These are phyloP conservation scores for Nicotiana benthamiana DNA, from an alignment of 257 asterid species.

Conservation along the genomic window DNA sequence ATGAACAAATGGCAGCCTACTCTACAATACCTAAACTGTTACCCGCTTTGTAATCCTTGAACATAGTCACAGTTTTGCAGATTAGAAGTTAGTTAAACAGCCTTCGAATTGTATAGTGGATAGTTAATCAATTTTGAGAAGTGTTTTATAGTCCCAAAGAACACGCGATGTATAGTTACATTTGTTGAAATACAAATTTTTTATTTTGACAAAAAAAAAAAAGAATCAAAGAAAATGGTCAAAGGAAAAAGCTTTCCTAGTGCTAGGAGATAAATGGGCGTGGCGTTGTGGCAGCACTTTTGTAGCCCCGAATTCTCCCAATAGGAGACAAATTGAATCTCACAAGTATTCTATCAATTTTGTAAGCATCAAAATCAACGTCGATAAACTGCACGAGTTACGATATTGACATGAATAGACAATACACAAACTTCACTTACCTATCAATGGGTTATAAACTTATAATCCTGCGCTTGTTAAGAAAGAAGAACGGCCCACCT, in stretches of 20 bases:
- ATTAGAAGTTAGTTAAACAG: too few species aligned
- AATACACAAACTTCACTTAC: neutral
- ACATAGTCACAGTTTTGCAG: too few species aligned
- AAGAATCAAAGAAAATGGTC: neutral
- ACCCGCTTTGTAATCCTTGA: too few species aligned
- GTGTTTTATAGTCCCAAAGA: too few species aligned
- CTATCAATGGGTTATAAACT: neutral
- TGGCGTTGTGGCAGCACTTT: slow-evolving; percentile 5
- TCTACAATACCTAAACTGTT: too few species aligned
- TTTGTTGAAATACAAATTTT: too few species aligned
- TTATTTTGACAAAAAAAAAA: too few species aligned
- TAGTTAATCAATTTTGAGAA: too few species aligned
- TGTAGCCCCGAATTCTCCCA: neutral
- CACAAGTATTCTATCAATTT: neutral
- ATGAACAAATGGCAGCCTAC: too few species aligned
- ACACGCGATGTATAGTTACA: too few species aligned
- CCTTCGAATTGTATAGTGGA: too few species aligned
- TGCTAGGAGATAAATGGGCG: neutral
- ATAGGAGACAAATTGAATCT: slow-evolving; percentile 25
- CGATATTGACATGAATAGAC: slow-evolving; percentile 6
- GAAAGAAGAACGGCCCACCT: neutral
- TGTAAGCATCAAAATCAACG: slow-evolving; percentile 3
- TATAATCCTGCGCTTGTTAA: neutral
- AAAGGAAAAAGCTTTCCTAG: neutral
- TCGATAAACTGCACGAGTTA: slow-evolving; percentile 10